Evolutionary conservation across 2,329 filamentous ascomycete species (phyloP).

Genomic region (Ophioceras dolichostomum): DNA sequence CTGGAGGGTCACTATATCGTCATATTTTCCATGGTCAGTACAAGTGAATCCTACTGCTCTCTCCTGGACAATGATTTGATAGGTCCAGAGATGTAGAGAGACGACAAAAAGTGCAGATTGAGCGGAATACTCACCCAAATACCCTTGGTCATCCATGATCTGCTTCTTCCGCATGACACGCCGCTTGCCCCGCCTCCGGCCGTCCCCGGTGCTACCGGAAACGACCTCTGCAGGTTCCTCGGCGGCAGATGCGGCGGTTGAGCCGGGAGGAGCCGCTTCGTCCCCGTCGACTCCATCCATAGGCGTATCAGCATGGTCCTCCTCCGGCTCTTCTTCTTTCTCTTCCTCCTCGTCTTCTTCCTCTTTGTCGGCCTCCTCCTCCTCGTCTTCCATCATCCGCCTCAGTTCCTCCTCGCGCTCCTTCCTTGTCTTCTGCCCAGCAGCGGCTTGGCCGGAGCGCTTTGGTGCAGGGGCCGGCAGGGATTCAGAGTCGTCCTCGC

Average conservation of each 20-base stretch:
- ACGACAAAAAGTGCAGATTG: background rate
- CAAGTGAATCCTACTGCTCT: too few species aligned
- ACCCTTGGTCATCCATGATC: slow-evolving; percentile 78
- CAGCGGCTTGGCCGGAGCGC: slow-evolving; percentile 15
- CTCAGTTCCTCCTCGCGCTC: slow-evolving; percentile 54
- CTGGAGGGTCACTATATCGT: slow-evolving; percentile 76
- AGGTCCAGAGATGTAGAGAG: slow-evolving; percentile 4
- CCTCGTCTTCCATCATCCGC: slow-evolving; percentile 65
- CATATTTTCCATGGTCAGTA: too few species aligned
- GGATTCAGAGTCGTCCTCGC: slow-evolving; percentile 42
- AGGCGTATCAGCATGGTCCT: slow-evolving; percentile 10
- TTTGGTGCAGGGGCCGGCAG: slow-evolving; percentile 28
- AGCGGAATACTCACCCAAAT: slow-evolving; percentile 52
- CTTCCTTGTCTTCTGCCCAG: slow-evolving; percentile 32
- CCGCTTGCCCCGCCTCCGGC: slow-evolving; percentile 63
- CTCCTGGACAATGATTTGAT: too few species aligned
- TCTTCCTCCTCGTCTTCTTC: slow-evolving; percentile 43
- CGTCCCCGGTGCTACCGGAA: slow-evolving; percentile 34
- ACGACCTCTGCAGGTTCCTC: slow-evolving; percentile 33
- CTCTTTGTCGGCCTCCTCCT: slow-evolving; percentile 36
- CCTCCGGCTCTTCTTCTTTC: slow-evolving; percentile 22
- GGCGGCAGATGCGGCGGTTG: slow-evolving; percentile 23
- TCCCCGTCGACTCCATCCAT: background rate
- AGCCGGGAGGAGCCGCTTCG: slow-evolving; percentile 24
- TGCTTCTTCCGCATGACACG: slow-evolving; percentile 82